These are phyloP conservation scores for Clonostachys rhizophaga DNA, from an alignment of 2,329 filamentous ascomycete genomes.

Conservation along the genomic window DNA sequence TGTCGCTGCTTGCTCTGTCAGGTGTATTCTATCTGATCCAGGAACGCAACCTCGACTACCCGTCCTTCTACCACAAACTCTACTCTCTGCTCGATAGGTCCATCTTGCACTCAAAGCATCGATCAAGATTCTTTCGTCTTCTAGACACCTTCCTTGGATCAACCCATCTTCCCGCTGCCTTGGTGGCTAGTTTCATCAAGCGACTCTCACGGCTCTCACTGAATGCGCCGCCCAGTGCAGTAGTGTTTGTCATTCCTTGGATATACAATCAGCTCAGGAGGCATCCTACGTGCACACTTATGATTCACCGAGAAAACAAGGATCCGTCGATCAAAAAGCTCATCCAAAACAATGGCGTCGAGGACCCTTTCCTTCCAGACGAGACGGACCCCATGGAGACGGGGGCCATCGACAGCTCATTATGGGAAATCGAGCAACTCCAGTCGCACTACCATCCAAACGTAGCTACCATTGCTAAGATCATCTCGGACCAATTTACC, in stretches of 20 bases:
- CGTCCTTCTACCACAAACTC: conserved; percentile 87
- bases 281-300: conserved; percentile 89
- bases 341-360: conserved; percentile 54
- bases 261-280: conserved; percentile 90
- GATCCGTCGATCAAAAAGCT: conserved; percentile 52
- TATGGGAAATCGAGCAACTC: conserved; percentile 92
- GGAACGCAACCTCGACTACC: conserved; percentile 92
- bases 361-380: conserved; percentile 71
- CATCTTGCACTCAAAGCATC: conserved; percentile 88
- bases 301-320: conserved; percentile 77
- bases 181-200: conserved; percentile 96
- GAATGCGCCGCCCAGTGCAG: conserved; percentile 83
- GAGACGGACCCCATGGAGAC: conserved; percentile 84
- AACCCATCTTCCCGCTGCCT: conserved; percentile 82
- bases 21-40: conserved; percentile 94
- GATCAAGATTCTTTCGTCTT: conserved; percentile 88
- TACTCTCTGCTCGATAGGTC: conserved; percentile 87
- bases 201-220: conserved; percentile 79
- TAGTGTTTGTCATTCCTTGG: conserved; percentile 87
- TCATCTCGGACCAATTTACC: conserved; percentile 94
- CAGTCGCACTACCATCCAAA: conserved; percentile 96
- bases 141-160: conserved; percentile 87
- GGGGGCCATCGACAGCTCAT: conserved; percentile 79
- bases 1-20: conserved; percentile 81
- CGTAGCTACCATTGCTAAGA: conserved; percentile 87